Evolutionary conservation across 768 basidiomycete genomes (phyloP).

Genomic region (Xerocomus brunneocitrinus): DNA sequence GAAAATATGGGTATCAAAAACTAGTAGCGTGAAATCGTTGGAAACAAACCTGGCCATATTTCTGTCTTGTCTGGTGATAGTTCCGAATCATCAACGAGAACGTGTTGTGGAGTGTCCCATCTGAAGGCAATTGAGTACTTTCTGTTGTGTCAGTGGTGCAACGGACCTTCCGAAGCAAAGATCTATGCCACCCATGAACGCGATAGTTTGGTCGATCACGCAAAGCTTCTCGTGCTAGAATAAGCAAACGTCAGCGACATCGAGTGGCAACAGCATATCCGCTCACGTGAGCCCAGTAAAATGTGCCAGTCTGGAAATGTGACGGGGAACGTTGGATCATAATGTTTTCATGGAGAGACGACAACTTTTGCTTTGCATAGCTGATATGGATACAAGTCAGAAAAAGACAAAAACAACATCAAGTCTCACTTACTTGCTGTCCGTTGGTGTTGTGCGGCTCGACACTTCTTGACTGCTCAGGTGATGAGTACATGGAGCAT

Average conservation of each 20-base stretch:
- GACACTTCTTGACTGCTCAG: conserved; percentile 84
- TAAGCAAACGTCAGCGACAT: background rate
- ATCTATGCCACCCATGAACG: conserved; percentile 97
- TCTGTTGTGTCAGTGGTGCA: background rate
- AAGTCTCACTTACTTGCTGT: conserved; percentile 66
- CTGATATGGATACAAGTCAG: conserved; percentile 32
- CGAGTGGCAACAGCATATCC: background rate
- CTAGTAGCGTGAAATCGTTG: background rate
- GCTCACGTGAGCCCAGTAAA: conserved; percentile 96
- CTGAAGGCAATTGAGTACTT: conserved; percentile 32
- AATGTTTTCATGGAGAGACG: conserved; percentile 82
- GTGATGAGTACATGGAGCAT: conserved; percentile 1
- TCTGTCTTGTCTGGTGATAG: conserved; percentile 50
- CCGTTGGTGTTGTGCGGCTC: conserved; percentile 87
- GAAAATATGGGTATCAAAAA: background rate
- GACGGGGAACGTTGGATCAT: conserved; percentile 96
- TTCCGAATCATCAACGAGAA: conserved; percentile 81
- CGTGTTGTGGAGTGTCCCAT: conserved; percentile 97
- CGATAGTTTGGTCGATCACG: conserved; percentile 94
- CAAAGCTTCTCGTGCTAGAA: conserved; percentile 93
- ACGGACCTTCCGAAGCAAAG: conserved; percentile 81
- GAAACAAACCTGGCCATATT: conserved; percentile 78
- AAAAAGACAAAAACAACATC: background rate
- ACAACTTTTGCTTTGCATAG: conserved; percentile 83
- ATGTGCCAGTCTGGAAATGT: conserved; percentile 95